Conservation (phyloP, 1,139 yeast genomes). For the Candida dubliniensis region DNA sequence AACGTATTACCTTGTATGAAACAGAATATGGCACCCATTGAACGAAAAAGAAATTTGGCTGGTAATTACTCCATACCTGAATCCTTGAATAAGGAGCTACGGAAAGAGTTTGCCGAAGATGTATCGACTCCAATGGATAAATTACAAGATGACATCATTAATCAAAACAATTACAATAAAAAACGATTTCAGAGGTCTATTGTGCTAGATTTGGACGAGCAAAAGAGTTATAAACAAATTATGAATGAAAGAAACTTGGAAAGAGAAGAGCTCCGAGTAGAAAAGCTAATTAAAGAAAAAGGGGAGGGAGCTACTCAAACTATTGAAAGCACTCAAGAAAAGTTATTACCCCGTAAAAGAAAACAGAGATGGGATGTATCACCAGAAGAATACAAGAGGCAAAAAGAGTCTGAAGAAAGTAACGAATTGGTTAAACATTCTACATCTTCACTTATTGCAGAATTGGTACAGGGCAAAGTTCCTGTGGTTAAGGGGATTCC, state of each 20-base stretch:
- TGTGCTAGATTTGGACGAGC: constrained; percentile 23
- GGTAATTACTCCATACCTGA: constrained; percentile 37
- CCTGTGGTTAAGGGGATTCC: constrained; percentile 49
- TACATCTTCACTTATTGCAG: constrained; percentile 5
- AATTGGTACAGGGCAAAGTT: constrained; percentile 20
- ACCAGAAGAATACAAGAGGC: constrained; percentile 30
- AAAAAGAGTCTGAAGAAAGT: constrained; percentile 6
- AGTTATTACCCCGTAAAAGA: constrained; percentile 16
- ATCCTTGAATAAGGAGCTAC: constrained; percentile 25
- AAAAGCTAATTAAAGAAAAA: constrained; percentile 18
- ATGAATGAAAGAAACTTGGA: constrained; percentile 38
- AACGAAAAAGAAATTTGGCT: constrained; percentile 20
- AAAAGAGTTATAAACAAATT: constrained; percentile 33
- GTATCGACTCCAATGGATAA: constrained; percentile 21
- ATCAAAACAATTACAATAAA: constrained; percentile 21
- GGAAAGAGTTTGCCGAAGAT: constrained; percentile 24
- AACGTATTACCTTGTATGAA: too few relatives aligned
- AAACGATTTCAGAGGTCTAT: constrained; percentile 25
- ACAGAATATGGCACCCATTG: too few relatives aligned
- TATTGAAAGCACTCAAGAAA: constrained; percentile 14
- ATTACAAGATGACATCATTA: constrained; percentile 19
- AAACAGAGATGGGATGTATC: constrained; percentile 39
- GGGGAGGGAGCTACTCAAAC: constrained; percentile 10
- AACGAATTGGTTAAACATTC: background rate
- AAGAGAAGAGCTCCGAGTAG: constrained; percentile 29